phyloP scores from a whole-genome alignment of 2,329 filamentous ascomycete species.

The Talaromyces sp. region DNA sequence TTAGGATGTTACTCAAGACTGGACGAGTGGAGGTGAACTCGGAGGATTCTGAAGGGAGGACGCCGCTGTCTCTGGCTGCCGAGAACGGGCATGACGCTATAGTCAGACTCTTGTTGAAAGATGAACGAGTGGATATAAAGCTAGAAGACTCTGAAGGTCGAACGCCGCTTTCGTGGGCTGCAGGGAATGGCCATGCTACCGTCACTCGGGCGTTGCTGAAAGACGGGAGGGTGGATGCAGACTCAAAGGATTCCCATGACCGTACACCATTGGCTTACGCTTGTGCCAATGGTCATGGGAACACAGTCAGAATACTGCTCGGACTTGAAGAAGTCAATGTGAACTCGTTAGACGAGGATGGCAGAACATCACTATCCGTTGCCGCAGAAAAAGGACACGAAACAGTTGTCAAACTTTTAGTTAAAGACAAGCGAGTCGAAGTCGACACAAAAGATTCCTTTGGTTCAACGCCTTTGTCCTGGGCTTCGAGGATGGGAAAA shows the following conservation, averaged over 20 bases:
- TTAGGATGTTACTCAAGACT: background rate
- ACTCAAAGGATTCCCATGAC: background rate
- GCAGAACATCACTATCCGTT: background rate
- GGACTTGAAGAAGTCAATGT: background rate
- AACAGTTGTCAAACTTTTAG: background rate
- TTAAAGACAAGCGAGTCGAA: background rate
- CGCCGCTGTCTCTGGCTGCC: background rate
- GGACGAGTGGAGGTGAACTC: background rate
- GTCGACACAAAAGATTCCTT: background rate
- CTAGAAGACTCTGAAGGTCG: background rate
- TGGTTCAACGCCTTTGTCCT: slow-evolving; percentile 7
- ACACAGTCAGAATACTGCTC: slow-evolving; percentile 1
- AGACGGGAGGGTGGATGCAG: background rate
- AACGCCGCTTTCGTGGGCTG: background rate
- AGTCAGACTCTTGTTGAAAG: background rate
- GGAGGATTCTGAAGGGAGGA: background rate
- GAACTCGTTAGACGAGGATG: background rate
- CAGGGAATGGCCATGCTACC: background rate
- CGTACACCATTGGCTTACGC: background rate
- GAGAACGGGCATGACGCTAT: slow-evolving; percentile 1
- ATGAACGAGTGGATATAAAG: background rate
- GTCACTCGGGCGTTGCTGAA: background rate
- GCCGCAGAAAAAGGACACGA: slow-evolving; percentile 11
- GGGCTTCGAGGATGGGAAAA: background rate
- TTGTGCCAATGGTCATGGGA: background rate